These are phyloP conservation scores for Globisporangium middletonii DNA, from an alignment of 352 stramenopile species.

Conservation along the genomic window DNA sequence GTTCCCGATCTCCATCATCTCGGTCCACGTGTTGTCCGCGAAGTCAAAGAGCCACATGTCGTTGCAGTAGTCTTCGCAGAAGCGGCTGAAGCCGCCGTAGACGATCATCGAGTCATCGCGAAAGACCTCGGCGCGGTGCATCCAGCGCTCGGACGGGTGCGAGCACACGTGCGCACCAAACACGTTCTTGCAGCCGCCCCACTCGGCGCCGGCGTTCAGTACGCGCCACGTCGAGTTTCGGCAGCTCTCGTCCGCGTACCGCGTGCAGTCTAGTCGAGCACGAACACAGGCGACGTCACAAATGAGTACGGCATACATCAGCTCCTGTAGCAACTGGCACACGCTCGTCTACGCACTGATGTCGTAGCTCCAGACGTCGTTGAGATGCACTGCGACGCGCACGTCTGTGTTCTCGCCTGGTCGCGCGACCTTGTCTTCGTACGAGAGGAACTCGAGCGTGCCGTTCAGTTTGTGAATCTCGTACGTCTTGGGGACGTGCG, in stretches of 20 bases:
- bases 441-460: slow-evolving; percentile 82
- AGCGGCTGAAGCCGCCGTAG: slow-evolving; percentile 90
- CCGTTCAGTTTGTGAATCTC: slow-evolving; percentile 78
- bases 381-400: slow-evolving; percentile 89
- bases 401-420: slow-evolving; percentile 38
- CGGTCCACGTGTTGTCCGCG: slow-evolving; percentile 83
- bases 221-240: slow-evolving; percentile 76
- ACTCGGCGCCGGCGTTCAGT: slow-evolving; percentile 79
- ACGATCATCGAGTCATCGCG: slow-evolving; percentile 88
- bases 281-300: neutral
- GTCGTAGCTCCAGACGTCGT: slow-evolving; percentile 96
- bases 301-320: neutral
- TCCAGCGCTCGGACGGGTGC: slow-evolving; percentile 85
- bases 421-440: slow-evolving; percentile 81
- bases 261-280: slow-evolving; percentile 49
- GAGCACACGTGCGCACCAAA: slow-evolving; percentile 85
- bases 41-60: slow-evolving; percentile 96
- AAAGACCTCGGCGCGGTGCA: slow-evolving; percentile 87
- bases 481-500: slow-evolving; percentile 91
- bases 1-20: slow-evolving; percentile 77
- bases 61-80: slow-evolving; percentile 95
- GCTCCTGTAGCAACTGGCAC: neutral
- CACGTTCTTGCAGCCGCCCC: slow-evolving; percentile 89
- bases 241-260: slow-evolving; percentile 86
- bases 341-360: slow-evolving; percentile 43